Base-by-base conservation (phyloP, 1,284 basidiomycete genomes). In the Apiotrichum gracile region DNA sequence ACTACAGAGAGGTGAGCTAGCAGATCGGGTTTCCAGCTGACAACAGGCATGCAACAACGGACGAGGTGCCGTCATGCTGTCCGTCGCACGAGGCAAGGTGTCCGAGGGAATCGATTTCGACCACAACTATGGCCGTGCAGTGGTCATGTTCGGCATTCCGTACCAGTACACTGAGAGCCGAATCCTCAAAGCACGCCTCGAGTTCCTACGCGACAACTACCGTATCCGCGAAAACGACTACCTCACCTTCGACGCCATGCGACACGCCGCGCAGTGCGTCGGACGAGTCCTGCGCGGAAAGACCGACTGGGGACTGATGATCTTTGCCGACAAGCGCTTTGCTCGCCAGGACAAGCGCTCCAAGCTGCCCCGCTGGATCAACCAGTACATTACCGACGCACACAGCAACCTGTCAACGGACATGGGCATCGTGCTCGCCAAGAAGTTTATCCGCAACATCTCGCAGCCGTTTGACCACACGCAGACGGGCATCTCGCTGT, bases 51-150 rank as follows among this genome's bases (percentile, higher is more conserved):
- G 96, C 73, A 93, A 98, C 76, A 99, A 99, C 69, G 96, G 96
- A 22, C 85, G 96, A 50, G 96, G 96, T 0, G 96, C 96, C 8
- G 93, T 98, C 37, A 78, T 99, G 38, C 80, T 99, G 22, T 97
- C 94, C 22, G 96, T 99, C 41, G 96, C 96, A 21, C 85, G 96
- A 80, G 96, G 96, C 8, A 99, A 99, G 75, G 96, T 99, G 0
- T 98, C 96, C 0, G 96, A 99, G 77, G 96, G 96, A 6, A 99
- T 99, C 69, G 96, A 99, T 83, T 99, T 99, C 69, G 96, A 99
- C 73, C 96, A 99, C 74, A 94, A 97, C 71, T 99, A 99, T 70
- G 96, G 96, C 8, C 84, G 96, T 51, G 96, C 96, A 61, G 96
- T 99, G 68, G 91, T 99, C 74, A 98, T 99, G 96, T 98, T 99